Percentiles rank a stretch among this genome's conserved stretches.
Conservation (phyloP, 164 flowering plant species). For the Taxillus chinensis region DNA sequence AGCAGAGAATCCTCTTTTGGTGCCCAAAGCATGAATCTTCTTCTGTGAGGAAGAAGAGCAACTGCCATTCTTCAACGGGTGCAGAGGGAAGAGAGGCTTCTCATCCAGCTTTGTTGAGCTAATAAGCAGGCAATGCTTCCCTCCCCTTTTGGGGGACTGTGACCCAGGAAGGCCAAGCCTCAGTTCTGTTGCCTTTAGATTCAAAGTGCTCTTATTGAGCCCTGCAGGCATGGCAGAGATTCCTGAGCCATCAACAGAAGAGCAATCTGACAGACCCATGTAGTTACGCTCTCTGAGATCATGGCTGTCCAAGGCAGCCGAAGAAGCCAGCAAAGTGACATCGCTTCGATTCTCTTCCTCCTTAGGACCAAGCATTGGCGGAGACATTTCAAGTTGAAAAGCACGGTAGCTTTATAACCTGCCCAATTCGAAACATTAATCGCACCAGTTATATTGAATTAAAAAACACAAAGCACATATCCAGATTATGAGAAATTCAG, state of each 20-base stretch:
- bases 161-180: slow-evolving; percentile 46
- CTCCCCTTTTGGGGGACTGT: slow-evolving; percentile 29
- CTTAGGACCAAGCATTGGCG: slow-evolving; percentile 20
- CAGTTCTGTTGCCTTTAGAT: slow-evolving; percentile 36
- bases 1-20: slow-evolving; percentile 68
- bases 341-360: slow-evolving; percentile 22
- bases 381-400: slow-evolving; percentile 17
- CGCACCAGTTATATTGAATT: no score
- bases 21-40: slow-evolving; percentile 37
- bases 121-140: slow-evolving; percentile 10
- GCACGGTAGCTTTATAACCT: no score
- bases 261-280: slow-evolving; percentile 31
- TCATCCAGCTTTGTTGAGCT: slow-evolving; percentile 23
- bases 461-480: no score
- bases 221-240: slow-evolving; percentile 12
- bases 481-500: no score
- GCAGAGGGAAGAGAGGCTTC: slow-evolving; percentile 36
- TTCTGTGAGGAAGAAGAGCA: slow-evolving; percentile 3
- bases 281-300: slow-evolving; percentile 29
- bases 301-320: slow-evolving; percentile 13
- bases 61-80: slow-evolving; percentile 23
- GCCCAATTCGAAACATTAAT: no score
- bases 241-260: slow-evolving; percentile 28
- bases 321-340: slow-evolving; percentile 21
- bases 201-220: slow-evolving; percentile 14